These are phyloP conservation scores for Tylopilus sp. DNA, from an alignment of 768 basidiomycete species.

Conservation along the genomic window DNA sequence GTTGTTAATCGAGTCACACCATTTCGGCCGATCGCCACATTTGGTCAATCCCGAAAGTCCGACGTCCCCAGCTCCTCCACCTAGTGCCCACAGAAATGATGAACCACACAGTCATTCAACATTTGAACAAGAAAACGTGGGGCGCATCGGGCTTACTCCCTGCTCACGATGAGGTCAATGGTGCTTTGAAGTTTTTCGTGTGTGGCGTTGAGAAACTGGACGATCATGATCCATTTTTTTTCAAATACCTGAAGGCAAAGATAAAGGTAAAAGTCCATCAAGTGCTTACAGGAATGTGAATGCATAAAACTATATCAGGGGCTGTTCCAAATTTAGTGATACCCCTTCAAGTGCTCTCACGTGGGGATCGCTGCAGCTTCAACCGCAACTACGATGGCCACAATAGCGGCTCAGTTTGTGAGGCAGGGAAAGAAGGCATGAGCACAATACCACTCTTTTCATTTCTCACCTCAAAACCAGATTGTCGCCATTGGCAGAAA, in stretches of 20 bases:
- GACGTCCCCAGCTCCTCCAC: slow-evolving; percentile 3
- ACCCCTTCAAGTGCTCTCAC: background rate
- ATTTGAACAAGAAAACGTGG: too few species aligned
- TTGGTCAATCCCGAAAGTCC: slow-evolving; percentile 21
- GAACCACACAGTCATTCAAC: too few species aligned
- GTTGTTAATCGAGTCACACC: slow-evolving; percentile 20
- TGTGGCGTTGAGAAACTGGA: too few species aligned
- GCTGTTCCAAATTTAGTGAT: background rate
- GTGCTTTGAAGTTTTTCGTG: too few species aligned
- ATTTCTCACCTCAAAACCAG: slow-evolving; percentile 32
- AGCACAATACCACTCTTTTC: background rate
- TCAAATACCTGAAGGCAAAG: too few species aligned
- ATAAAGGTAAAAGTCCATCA: background rate
- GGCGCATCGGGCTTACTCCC: too few species aligned
- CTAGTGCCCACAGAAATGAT: background rate
- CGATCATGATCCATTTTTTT: too few species aligned
- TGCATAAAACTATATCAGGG: background rate
- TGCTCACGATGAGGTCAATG: too few species aligned
- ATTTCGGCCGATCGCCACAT: slow-evolving; percentile 26
- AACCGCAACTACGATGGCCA: slow-evolving; percentile 26
- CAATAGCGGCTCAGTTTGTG: slow-evolving; percentile 38
- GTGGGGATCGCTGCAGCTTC: background rate
- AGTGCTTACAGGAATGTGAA: too few species aligned
- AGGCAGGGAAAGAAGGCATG: slow-evolving; percentile 46
- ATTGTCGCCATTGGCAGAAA: slow-evolving; percentile 97